phyloP scores from a whole-genome alignment of 352 stramenopile genomes.

The Phytopythium kandeliae region DNA sequence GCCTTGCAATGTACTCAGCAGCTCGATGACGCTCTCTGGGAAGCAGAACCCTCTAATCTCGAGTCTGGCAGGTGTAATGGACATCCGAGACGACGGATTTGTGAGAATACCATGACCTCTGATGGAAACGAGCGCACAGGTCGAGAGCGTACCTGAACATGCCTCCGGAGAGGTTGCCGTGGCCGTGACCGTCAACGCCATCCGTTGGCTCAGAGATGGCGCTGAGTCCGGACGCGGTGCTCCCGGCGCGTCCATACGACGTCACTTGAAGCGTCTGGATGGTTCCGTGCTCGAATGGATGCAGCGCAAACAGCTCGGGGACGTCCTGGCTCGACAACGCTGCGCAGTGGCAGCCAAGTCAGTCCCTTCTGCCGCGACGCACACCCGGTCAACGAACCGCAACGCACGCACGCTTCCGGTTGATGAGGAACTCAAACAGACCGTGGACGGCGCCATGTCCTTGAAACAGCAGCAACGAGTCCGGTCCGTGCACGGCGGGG shows the following conservation, averaged over 20 bases:
- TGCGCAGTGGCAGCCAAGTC: constrained; percentile 11
- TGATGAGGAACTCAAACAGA: constrained; percentile 75
- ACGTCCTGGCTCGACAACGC: constrained; percentile 78
- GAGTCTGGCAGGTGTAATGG: constrained; percentile 12
- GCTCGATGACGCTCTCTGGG: constrained; percentile 20
- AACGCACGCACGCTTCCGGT: constrained; percentile 60
- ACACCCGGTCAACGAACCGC: no score
- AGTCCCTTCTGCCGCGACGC: no score
- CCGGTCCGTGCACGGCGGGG: constrained; percentile 34
- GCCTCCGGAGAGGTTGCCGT: neutral
- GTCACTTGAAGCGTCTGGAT: constrained; percentile 47
- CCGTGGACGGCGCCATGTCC: constrained; percentile 61
- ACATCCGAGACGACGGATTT: no score
- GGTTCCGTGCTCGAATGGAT: constrained; percentile 58
- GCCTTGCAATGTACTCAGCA: constrained; percentile 40
- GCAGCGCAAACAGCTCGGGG: constrained; percentile 39
- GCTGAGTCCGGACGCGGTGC: constrained; percentile 7
- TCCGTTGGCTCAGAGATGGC: constrained; percentile 11
- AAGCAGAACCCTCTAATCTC: constrained; percentile 60
- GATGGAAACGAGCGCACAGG: neutral
- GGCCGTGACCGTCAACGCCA: neutral
- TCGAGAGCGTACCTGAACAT: constrained; percentile 6
- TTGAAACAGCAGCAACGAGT: constrained; percentile 61
- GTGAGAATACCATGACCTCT: no score
- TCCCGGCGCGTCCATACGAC: constrained; percentile 22